These are phyloP conservation scores for Tuber brumale DNA, from an alignment of 495 filamentous ascomycete species.

Conservation along the genomic window DNA sequence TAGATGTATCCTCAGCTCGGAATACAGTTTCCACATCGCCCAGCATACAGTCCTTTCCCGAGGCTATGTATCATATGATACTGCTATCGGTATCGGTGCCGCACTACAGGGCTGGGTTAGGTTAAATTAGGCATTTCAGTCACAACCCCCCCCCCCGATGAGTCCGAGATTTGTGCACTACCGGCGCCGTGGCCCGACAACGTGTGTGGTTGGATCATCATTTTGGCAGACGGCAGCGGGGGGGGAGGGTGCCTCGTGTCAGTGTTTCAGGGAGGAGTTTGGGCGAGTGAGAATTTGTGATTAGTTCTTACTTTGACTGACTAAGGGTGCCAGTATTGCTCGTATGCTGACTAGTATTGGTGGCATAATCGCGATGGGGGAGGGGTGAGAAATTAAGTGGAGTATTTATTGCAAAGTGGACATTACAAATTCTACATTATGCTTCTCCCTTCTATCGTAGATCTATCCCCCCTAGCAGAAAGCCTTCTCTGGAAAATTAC, in stretches of 20 bases:
- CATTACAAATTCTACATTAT: not conserved
- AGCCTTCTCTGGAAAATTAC: constrained; percentile 14
- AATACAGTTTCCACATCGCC: not conserved
- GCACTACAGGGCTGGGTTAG: not conserved
- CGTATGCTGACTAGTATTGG: not conserved
- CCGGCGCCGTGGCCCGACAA: not conserved
- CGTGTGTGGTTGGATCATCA: not conserved
- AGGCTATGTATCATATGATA: too few relatives aligned
- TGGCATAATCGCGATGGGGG: not conserved
- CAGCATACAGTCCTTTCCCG: not conserved
- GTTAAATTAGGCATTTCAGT: not conserved
- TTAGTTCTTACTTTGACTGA: not conserved
- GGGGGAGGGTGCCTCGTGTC: not conserved
- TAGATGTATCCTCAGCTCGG: not conserved
- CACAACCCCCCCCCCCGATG: not conserved
- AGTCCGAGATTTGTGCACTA: not conserved
- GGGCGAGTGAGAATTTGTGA: not conserved
- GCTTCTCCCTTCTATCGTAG: not conserved
- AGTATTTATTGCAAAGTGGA: not conserved
- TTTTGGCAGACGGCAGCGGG: not conserved
- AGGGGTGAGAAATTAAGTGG: constrained; percentile 43
- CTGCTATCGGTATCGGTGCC: too few relatives aligned
- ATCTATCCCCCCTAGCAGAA: constrained; percentile 10
- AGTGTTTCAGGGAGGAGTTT: not conserved
- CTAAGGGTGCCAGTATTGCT: not conserved